Percentiles rank a stretch among this genome's conserved stretches.
Evolutionary conservation across 352 stramenopile species (phyloP).

Genomic region (Pilasporangium apinafurcum): DNA sequence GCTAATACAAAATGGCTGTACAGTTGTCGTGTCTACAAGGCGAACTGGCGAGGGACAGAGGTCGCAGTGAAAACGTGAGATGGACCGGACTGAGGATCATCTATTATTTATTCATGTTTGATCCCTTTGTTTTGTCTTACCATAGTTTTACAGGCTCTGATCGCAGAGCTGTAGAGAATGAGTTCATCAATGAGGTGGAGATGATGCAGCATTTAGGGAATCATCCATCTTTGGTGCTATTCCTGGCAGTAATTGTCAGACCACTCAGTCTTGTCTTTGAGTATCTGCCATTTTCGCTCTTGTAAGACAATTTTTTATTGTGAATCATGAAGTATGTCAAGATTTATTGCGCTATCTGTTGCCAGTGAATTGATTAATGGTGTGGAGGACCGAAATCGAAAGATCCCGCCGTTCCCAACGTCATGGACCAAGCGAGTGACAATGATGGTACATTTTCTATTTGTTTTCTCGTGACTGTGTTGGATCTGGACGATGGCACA

Average conservation of each 20-base stretch:
- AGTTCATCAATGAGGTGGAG: slow-evolving; percentile 72
- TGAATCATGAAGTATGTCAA: not conserved
- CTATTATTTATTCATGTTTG: not conserved
- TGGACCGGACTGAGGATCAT: not conserved
- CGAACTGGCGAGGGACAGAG: slow-evolving; percentile 64
- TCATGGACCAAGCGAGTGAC: slow-evolving; percentile 74
- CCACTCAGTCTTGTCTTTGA: slow-evolving; percentile 68
- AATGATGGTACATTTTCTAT: slow-evolving; percentile 52
- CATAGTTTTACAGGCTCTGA: slow-evolving; percentile 48
- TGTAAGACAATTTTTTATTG: slow-evolving; percentile 24
- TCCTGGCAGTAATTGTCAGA: slow-evolving; percentile 52
- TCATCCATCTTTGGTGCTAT: slow-evolving; percentile 65
- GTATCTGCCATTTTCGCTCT: slow-evolving; percentile 73
- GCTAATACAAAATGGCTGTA: too few species aligned
- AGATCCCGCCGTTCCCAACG: slow-evolving; percentile 51
- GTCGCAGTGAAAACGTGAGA: slow-evolving; percentile 73
- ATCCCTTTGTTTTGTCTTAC: not conserved
- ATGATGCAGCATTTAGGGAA: slow-evolving; percentile 60
- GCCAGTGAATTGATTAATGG: slow-evolving; percentile 71
- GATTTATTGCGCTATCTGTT: not conserved
- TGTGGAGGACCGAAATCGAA: slow-evolving; percentile 37
- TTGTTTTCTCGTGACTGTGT: not conserved
- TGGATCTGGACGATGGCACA: not conserved
- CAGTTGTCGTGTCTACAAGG: slow-evolving; percentile 75
- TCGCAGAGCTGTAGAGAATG: slow-evolving; percentile 41